These are phyloP conservation scores for Ashbya aceris DNA, from an alignment of 1,139 yeast genomes.

Conservation along the genomic window DNA sequence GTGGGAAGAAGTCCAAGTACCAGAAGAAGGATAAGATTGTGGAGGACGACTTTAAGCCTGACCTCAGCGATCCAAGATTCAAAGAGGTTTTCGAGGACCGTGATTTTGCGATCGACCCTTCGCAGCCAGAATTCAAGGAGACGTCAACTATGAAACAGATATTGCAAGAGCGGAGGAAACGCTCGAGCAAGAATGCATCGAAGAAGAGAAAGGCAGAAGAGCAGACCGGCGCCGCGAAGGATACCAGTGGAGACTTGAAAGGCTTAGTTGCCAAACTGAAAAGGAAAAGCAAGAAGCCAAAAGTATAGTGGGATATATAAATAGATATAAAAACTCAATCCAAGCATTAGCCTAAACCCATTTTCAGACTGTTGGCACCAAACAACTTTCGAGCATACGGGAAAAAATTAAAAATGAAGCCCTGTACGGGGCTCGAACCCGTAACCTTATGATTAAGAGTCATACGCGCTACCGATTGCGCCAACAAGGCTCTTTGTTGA, in stretches of 20 bases:
- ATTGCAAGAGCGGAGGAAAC: constrained; percentile 61
- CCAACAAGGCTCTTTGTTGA: constrained; percentile 32
- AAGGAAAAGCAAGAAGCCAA: constrained; percentile 15
- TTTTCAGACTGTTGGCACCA: no score
- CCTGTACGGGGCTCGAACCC: constrained; percentile 41
- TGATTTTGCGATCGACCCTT: constrained; percentile 87
- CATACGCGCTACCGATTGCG: constrained; percentile 41
- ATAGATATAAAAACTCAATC: background rate
- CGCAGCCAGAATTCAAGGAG: constrained; percentile 78
- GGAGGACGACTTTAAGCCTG: constrained; percentile 58
- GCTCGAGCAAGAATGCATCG: constrained; percentile 29
- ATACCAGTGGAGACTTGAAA: background rate
- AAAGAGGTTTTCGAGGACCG: constrained; percentile 78
- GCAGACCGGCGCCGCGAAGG: background rate
- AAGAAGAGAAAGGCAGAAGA: background rate
- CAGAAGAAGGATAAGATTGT: constrained; percentile 41
- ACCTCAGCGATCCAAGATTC: constrained; percentile 78
- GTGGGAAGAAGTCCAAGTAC: constrained; percentile 43
- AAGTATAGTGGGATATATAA: background rate
- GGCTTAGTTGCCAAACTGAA: constrained; percentile 16
- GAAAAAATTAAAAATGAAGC: constrained; percentile 16
- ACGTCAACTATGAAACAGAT: constrained; percentile 81
- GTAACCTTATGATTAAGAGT: constrained; percentile 38
- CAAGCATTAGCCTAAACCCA: no score
- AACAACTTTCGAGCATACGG: no score